Conservation (phyloP, 331 rosid genomes). For the Prunus yedoensis region DNA sequence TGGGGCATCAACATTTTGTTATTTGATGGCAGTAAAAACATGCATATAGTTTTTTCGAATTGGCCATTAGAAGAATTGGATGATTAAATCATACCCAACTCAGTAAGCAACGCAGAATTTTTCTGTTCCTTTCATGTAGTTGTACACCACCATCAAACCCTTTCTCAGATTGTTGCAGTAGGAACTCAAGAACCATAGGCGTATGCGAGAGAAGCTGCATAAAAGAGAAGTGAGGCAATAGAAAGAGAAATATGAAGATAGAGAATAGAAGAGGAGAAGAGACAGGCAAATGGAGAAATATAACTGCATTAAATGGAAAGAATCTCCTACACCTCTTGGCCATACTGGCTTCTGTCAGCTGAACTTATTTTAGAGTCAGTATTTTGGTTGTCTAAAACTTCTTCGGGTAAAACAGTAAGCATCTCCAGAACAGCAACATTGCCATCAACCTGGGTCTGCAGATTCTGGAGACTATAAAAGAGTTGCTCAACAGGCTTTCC, state of each 20-base stretch:
- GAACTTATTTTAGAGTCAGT: constrained; percentile 56
- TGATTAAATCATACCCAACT: constrained; percentile 69
- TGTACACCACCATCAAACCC: constrained; percentile 59
- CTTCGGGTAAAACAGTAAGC: constrained; percentile 97
- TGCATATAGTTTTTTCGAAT: constrained; percentile 7
- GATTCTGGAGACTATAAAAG: constrained; percentile 85
- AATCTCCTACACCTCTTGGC: constrained; percentile 66
- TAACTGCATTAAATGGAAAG: constrained; percentile 21
- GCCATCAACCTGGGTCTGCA: constrained; percentile 71
- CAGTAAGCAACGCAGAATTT: constrained; percentile 88
- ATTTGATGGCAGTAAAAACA: constrained; percentile 3
- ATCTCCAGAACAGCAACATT: constrained; percentile 86
- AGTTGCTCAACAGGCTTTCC: constrained; percentile 90
- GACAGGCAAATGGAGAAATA: constrained; percentile 1
- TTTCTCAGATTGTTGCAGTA: constrained; percentile 76
- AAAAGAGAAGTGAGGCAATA: constrained; percentile 15
- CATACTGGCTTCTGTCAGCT: constrained; percentile 63
- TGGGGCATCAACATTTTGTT: background rate
- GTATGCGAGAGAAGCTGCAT: constrained; percentile 83
- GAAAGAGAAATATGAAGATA: background rate
- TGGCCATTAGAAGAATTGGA: constrained; percentile 1
- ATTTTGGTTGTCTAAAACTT: constrained; percentile 65
- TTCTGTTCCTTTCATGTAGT: constrained; percentile 69
- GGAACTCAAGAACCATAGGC: constrained; percentile 78
- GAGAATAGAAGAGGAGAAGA: constrained; percentile 1